These are phyloP conservation scores for Zygosaccharomyces sapae DNA, from an alignment of 1,139 yeast species.

Conservation along the genomic window DNA sequence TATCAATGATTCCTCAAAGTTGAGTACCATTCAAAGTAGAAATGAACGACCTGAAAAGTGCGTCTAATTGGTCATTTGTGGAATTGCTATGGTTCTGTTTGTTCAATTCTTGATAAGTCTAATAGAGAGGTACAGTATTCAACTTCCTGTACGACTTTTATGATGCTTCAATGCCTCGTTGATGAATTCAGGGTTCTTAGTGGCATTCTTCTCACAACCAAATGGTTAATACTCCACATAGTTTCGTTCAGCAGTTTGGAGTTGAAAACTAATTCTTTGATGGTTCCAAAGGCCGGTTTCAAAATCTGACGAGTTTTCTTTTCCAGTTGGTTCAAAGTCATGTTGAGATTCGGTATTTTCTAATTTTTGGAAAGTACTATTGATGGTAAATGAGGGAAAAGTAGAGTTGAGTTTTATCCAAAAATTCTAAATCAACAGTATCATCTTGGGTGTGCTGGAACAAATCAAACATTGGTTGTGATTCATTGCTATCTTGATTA, in stretches of 20 bases:
- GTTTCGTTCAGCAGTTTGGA: slow-evolving; percentile 23
- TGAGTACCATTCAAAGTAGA: slow-evolving; percentile 25
- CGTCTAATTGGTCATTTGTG: slow-evolving; percentile 26
- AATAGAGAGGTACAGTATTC: slow-evolving; percentile 23
- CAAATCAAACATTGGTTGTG: slow-evolving; percentile 29
- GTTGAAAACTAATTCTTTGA: slow-evolving; percentile 16
- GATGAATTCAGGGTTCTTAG: neutral
- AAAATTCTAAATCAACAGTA: slow-evolving; percentile 31
- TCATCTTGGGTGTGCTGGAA: slow-evolving; percentile 29
- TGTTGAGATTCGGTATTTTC: slow-evolving; percentile 12
- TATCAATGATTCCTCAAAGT: slow-evolving; percentile 22
- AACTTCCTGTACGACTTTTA: slow-evolving; percentile 19
- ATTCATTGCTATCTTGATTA: slow-evolving; percentile 24
- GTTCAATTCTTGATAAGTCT: slow-evolving; percentile 21
- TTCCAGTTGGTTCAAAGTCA: slow-evolving; percentile 19
- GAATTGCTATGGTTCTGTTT: slow-evolving; percentile 23
- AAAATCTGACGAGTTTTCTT: slow-evolving; percentile 13
- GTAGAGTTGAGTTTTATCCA: slow-evolving; percentile 30
- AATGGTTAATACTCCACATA: slow-evolving; percentile 21
- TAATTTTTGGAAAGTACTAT: slow-evolving; percentile 24
- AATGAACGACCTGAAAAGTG: slow-evolving; percentile 25
- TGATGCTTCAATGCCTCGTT: slow-evolving; percentile 21
- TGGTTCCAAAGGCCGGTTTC: slow-evolving; percentile 16
- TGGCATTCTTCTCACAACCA: slow-evolving; percentile 21
- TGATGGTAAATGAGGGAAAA: slow-evolving; percentile 25